Percentiles rank a stretch among this genome's conserved stretches.
These are phyloP conservation scores for Blastomyces silverae DNA, from an alignment of 2,329 filamentous ascomycete species.

Conservation along the genomic window DNA sequence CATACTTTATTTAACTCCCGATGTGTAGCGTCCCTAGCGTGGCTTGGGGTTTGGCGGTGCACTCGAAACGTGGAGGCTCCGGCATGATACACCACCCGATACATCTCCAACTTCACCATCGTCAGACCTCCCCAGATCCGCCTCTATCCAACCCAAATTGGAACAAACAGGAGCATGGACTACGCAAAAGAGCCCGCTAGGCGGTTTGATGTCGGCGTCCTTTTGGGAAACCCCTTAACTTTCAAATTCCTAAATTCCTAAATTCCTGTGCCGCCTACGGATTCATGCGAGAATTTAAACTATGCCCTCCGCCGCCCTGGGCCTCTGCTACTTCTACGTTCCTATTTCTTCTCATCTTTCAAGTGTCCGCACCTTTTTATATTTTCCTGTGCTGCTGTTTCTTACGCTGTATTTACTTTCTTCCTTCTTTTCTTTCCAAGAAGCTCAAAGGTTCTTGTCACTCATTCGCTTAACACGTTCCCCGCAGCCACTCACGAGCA, in stretches of 20 bases:
- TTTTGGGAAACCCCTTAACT: slow-evolving; percentile 3
- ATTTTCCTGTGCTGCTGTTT: slow-evolving; percentile 1
- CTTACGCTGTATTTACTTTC: background rate
- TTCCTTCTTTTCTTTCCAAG: slow-evolving; percentile 21
- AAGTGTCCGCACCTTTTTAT: background rate
- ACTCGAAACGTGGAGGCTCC: slow-evolving; percentile 18
- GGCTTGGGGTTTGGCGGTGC: background rate
- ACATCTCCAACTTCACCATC: slow-evolving; percentile 21
- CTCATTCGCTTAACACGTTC: slow-evolving; percentile 4
- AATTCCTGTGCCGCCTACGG: background rate
- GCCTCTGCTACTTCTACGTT: slow-evolving; percentile 2
- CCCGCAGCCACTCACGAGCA: slow-evolving; percentile 13
- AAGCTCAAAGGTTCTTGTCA: slow-evolving; percentile 13
- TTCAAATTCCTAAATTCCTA: background rate
- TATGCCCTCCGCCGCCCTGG: background rate
- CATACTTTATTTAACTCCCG: background rate
- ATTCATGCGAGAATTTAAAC: slow-evolving; percentile 13
- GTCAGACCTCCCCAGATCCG: slow-evolving; percentile 17
- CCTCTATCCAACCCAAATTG: background rate
- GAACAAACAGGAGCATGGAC: background rate
- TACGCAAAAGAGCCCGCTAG: background rate
- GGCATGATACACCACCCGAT: slow-evolving; percentile 20
- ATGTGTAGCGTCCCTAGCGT: background rate
- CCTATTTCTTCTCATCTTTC: slow-evolving; percentile 1
- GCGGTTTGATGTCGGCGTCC: slow-evolving; percentile 6